Percentiles rank a stretch among this genome's conserved stretches.
Conservation (phyloP, 1,139 yeast species). For the Wickerhamomyces sp. region DNA sequence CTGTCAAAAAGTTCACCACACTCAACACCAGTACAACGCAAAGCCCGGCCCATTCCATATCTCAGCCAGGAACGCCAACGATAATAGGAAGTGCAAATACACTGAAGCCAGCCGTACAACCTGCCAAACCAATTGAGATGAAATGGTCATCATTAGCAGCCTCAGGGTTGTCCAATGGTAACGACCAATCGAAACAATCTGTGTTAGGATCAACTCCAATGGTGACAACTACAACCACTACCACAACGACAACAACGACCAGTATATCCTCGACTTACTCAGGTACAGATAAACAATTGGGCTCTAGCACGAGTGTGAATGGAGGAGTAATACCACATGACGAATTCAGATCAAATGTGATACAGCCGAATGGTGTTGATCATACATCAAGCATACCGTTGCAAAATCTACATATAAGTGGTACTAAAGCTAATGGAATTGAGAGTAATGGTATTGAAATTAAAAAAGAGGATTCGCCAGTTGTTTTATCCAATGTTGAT, state of each 20-base stretch:
- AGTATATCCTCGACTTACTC: neutral
- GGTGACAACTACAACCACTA: neutral
- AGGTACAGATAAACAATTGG: neutral
- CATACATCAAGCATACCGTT: neutral
- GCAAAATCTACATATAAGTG: neutral
- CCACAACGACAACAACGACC: neutral
- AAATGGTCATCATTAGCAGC: conserved; percentile 69
- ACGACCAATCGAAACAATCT: conserved; percentile 4
- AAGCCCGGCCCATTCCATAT: neutral
- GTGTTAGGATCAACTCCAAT: conserved; percentile 14
- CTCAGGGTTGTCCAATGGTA: conserved; percentile 27
- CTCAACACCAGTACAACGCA: neutral
- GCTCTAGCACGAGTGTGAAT: neutral
- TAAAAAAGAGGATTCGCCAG: conserved; percentile 12
- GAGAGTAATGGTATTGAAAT: neutral
- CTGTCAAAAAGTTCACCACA: conserved; percentile 7
- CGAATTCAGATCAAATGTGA: neutral
- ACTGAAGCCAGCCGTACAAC: conserved; percentile 9
- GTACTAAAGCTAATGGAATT: neutral
- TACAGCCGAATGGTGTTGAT: neutral
- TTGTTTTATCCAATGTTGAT: conserved; percentile 21
- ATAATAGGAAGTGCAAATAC: conserved; percentile 4
- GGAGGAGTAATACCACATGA: neutral
- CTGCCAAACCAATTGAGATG: conserved; percentile 2
- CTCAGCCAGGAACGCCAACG: conserved; percentile 4